Conservation (phyloP, 1,284 basidiomycete genomes). For the Heterobasidion irregulare region DNA sequence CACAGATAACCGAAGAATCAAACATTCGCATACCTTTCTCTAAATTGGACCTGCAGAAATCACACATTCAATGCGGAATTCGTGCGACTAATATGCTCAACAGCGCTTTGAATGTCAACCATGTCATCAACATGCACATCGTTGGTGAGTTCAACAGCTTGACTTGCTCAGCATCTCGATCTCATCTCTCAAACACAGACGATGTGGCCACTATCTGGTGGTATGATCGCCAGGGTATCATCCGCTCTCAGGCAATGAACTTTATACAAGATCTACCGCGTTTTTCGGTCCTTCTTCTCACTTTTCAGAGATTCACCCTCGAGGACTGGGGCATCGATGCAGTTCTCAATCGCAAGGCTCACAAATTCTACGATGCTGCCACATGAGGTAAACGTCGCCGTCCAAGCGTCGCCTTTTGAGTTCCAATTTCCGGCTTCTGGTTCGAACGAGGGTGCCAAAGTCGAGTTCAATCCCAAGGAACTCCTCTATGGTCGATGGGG, state of each 20-base stretch:
- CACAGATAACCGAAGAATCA: background rate
- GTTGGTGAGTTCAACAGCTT: background rate
- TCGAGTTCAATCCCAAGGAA: background rate
- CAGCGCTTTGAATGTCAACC: background rate
- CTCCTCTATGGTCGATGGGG: background rate
- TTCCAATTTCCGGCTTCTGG: background rate
- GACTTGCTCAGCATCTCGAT: background rate
- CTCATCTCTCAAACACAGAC: background rate
- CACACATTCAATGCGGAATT: background rate
- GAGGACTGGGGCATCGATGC: conserved; percentile 1
- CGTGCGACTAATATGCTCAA: background rate
- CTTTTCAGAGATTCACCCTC: conserved; percentile 1
- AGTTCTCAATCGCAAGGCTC: background rate
- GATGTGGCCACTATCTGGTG: conserved; percentile 1
- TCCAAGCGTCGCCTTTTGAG: background rate
- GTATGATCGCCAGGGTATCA: conserved; percentile 1
- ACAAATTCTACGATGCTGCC: background rate
- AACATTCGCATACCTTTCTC: background rate
- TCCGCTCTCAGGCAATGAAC: conserved; percentile 1
- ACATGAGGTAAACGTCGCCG: background rate
- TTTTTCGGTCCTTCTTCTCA: conserved; percentile 1
- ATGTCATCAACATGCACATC: background rate
- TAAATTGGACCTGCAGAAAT: background rate
- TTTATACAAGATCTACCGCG: conserved; percentile 2
- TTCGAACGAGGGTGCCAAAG: background rate